Evolutionary conservation across 2,329 filamentous ascomycete genomes (phyloP).

Genomic region (Cladophialophora immunda): DNA sequence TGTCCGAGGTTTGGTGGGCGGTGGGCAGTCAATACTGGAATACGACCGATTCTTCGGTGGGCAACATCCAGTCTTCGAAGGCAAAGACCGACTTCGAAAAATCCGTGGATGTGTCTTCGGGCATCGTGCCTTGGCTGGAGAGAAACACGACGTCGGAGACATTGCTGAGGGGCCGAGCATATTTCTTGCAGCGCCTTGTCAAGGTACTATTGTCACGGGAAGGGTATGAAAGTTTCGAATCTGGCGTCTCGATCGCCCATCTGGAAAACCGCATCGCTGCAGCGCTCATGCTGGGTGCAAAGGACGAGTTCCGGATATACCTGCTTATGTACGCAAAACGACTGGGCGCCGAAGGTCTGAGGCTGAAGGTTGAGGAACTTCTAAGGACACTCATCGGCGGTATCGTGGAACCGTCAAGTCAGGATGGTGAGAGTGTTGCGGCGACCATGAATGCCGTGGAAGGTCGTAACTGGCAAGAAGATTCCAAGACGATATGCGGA

Average conservation of each 20-base stretch:
- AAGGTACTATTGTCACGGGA: constrained; percentile 88
- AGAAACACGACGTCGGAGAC: constrained; percentile 94
- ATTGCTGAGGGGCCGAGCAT: constrained; percentile 87
- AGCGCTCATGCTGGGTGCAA: constrained; percentile 81
- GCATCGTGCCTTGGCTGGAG: constrained; percentile 91
- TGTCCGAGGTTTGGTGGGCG: constrained; percentile 99
- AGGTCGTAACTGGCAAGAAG: constrained; percentile 70
- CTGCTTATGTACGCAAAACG: constrained; percentile 98
- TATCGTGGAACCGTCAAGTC: constrained; percentile 58
- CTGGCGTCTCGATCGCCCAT: constrained; percentile 89
- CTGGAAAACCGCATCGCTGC: constrained; percentile 94
- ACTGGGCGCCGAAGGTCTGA: constrained; percentile 86
- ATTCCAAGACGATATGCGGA: constrained; percentile 79
- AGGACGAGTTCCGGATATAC: constrained; percentile 92
- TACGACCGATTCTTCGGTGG: constrained; percentile 88
- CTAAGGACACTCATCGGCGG: constrained; percentile 82
- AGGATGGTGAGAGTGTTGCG: constrained; percentile 59
- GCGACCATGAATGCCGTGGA: constrained; percentile 57
- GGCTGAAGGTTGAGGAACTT: constrained; percentile 91
- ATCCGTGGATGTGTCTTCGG: constrained; percentile 76
- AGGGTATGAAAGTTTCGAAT: constrained; percentile 91
- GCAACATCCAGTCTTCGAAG: constrained; percentile 72
- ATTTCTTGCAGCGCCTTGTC: constrained; percentile 88
- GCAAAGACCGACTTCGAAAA: constrained; percentile 65
- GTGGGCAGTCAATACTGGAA: constrained; percentile 99